A percentile compares a stretch with the other conserved stretches of the same genome.
phyloP scores from a whole-genome alignment of 2,329 filamentous ascomycete species.

The Cladosporium sp. region DNA sequence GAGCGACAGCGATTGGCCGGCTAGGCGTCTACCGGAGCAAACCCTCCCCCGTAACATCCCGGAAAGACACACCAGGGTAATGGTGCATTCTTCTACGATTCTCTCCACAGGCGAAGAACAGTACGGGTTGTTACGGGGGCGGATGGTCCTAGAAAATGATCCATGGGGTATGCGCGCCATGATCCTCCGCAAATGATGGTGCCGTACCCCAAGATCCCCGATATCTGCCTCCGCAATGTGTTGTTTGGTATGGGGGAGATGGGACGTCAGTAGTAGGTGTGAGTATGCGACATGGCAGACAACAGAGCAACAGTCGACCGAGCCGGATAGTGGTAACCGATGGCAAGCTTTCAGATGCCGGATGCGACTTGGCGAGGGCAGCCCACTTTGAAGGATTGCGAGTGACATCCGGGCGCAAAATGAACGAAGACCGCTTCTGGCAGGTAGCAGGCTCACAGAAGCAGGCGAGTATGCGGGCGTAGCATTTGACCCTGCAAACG shows the following conservation, averaged over 20 bases:
- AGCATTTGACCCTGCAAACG: no score
- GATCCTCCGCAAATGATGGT: constrained; percentile 7
- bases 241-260: constrained; percentile 3
- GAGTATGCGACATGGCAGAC: no score
- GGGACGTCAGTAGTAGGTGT: neutral
- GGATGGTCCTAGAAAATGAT: constrained; percentile 2
- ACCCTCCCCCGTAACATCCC: constrained; percentile 1
- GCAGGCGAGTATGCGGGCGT: no score
- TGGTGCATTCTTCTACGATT: neutral
- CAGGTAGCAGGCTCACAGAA: neutral
- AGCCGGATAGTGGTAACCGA: no score
- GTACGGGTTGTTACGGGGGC: constrained; percentile 9
- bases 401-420: no score
- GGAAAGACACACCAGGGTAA: neutral
- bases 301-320: no score
- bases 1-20: neutral
- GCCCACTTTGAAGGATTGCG: no score
- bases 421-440: no score
- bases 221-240: constrained; percentile 11
- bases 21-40: neutral
- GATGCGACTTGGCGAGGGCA: no score
- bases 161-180: constrained; percentile 11
- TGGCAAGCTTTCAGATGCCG: no score
- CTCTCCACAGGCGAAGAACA: constrained; percentile 5
- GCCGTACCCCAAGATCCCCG: constrained; percentile 7